Percentiles rank a stretch among this genome's conserved stretches.
Evolutionary conservation across 176 grass and related monocot genomes (phyloP).

Genomic region (Triticum urartu): DNA sequence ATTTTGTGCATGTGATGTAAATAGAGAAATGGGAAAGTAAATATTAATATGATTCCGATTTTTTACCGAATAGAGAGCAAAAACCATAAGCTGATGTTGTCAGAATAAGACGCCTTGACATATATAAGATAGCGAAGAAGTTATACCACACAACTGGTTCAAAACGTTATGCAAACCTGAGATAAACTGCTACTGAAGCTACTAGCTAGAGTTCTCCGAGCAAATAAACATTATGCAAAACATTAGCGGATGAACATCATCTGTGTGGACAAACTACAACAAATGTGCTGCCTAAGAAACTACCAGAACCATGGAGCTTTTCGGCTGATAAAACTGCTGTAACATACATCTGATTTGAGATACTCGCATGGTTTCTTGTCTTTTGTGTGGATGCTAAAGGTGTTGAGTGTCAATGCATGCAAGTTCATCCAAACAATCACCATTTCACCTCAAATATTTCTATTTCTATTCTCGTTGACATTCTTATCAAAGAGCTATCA

Average conservation of each 20-base stretch:
- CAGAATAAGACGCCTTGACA: neutral
- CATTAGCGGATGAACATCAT: neutral
- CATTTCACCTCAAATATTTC: too few relatives aligned
- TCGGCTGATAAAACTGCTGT: constrained; percentile 14
- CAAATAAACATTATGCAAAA: neutral
- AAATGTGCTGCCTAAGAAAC: neutral
- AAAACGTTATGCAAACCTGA: neutral
- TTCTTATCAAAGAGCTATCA: too few relatives aligned
- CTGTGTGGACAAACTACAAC: neutral
- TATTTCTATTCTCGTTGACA: too few relatives aligned
- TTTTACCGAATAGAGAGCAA: too few relatives aligned
- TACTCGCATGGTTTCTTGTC: neutral
- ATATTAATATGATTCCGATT: too few relatives aligned
- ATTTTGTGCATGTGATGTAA: too few relatives aligned
- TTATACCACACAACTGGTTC: neutral
- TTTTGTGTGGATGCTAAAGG: neutral
- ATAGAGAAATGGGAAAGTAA: too few relatives aligned
- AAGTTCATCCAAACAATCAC: too few relatives aligned
- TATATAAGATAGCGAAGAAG: neutral
- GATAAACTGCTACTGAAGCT: constrained; percentile 9
- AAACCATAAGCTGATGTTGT: too few relatives aligned
- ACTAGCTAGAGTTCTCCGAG: constrained; percentile 5
- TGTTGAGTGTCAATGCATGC: too few relatives aligned
- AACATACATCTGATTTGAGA: constrained; percentile 28
- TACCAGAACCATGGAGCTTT: constrained; percentile 4